These are phyloP conservation scores for Xylariomycetidae sp. DNA, from an alignment of 2,329 filamentous ascomycete genomes.

Conservation along the genomic window DNA sequence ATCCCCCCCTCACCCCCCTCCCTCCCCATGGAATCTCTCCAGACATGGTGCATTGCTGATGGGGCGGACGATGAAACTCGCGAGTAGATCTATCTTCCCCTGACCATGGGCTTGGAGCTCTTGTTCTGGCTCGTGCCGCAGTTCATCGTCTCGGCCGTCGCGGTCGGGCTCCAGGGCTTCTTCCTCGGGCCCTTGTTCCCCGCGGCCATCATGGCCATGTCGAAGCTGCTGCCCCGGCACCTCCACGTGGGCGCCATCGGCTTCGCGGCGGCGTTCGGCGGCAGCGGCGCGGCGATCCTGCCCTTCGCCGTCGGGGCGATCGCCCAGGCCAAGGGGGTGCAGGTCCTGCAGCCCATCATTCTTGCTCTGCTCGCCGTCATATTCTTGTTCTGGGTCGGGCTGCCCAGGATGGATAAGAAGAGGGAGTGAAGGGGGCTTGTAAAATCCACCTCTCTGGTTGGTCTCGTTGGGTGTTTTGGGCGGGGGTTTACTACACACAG, in stretches of 20 bases:
- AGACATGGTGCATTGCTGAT: conserved; percentile 5
- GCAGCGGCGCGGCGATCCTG: conserved; percentile 64
- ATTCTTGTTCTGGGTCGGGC: conserved; percentile 40
- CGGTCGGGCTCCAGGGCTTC: conserved; percentile 69
- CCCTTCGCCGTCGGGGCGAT: conserved; percentile 64
- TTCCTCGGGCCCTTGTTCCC: conserved; percentile 78
- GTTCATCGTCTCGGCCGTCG: conserved; percentile 69
- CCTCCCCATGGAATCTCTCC: not conserved
- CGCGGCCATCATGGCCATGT: conserved; percentile 64
- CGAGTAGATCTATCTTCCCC: conserved; percentile 54
- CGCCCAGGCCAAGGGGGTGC: conserved; percentile 52
- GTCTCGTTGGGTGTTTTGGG: no score
- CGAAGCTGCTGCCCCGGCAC: conserved; percentile 63
- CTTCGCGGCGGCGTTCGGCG: conserved; percentile 72
- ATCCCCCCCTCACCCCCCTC: conserved; percentile 2
- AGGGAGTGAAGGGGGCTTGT: conserved; percentile 31
- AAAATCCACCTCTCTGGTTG: no score
- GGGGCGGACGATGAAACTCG: no score
- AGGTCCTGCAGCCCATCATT: conserved; percentile 52
- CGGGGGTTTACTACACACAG: no score
- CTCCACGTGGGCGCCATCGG: conserved; percentile 75
- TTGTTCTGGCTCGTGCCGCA: conserved; percentile 79
- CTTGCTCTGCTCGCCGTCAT: conserved; percentile 44
- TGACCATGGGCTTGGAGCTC: conserved; percentile 62
- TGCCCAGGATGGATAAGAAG: conserved; percentile 39